A percentile compares a stretch with the other conserved stretches of the same genome.
Conservation (phyloP, 257 asterid genomes). For the Nyctanthes arbortristis region DNA sequence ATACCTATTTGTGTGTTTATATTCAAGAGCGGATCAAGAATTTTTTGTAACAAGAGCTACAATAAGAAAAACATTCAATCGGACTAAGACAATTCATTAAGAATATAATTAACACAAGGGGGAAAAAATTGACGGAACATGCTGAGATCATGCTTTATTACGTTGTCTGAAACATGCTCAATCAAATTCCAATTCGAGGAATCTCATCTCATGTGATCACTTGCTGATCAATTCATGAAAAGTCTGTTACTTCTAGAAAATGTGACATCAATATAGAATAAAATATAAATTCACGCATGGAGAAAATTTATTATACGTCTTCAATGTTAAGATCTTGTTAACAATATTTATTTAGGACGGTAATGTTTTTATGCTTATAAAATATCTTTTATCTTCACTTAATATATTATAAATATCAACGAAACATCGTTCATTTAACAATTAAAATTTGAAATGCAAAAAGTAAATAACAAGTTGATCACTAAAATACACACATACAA, state of each 20-base stretch:
- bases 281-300: not conserved
- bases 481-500: not conserved
- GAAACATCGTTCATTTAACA: not conserved
- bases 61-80: too few species aligned
- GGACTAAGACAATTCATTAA: too few species aligned
- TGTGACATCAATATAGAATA: not conserved
- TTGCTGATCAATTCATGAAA: not conserved
- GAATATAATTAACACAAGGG: too few species aligned
- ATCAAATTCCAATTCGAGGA: too few species aligned
- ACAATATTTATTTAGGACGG: not conserved
- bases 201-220: not conserved
- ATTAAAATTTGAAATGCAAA: not conserved
- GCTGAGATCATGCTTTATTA: too few species aligned
- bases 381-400: not conserved
- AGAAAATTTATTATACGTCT: not conserved
- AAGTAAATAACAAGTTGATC: not conserved
- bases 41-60: too few species aligned
- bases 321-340: not conserved
- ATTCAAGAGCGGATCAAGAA: too few species aligned
- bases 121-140: too few species aligned
- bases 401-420: not conserved
- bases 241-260: not conserved
- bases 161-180: too few species aligned
- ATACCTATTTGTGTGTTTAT: too few species aligned
- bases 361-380: not conserved